A percentile compares a stretch with the other conserved stretches of the same genome.
phyloP scores from a whole-genome alignment of 495 filamentous ascomycete species.

The Jackrogersella multiformis region DNA sequence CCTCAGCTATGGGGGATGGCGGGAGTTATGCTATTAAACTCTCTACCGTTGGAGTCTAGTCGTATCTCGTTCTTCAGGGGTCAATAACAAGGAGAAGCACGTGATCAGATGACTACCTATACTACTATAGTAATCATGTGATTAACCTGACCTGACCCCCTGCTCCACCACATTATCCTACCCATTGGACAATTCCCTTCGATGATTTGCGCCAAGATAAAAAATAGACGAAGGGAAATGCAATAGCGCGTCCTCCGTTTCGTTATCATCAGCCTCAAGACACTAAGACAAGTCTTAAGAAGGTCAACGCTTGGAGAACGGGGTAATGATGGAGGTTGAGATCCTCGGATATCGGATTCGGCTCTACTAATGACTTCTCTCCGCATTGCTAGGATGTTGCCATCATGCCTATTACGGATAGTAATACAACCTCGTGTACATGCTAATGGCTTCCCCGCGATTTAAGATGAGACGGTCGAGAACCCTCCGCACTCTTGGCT shows the following conservation, averaged over 20 bases:
- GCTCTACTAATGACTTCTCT: constrained; percentile 21
- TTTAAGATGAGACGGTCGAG: constrained; percentile 24
- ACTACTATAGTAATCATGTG: neutral
- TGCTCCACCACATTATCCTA: neutral
- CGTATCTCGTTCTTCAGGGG: neutral
- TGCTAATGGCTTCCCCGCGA: constrained; percentile 30
- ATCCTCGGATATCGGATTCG: constrained; percentile 27
- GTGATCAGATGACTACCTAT: neutral
- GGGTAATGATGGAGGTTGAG: constrained; percentile 6
- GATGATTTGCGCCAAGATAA: neutral
- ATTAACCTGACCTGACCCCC: neutral
- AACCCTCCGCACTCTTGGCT: constrained; percentile 32
- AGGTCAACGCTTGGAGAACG: constrained; percentile 46
- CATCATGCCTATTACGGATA: constrained; percentile 21
- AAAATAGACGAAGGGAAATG: neutral
- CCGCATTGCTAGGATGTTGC: constrained; percentile 13
- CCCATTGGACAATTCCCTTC: neutral
- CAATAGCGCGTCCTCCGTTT: constrained; percentile 2
- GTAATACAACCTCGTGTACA: constrained; percentile 24
- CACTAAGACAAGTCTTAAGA: neutral
- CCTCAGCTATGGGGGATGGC: neutral
- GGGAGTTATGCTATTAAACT: neutral
- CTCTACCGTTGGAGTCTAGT: too few relatives aligned
- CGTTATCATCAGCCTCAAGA: neutral
- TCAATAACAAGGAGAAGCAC: neutral